Evolutionary conservation across 768 basidiomycete genomes (phyloP).

Genomic region (Neoboletus brunneissimus): DNA sequence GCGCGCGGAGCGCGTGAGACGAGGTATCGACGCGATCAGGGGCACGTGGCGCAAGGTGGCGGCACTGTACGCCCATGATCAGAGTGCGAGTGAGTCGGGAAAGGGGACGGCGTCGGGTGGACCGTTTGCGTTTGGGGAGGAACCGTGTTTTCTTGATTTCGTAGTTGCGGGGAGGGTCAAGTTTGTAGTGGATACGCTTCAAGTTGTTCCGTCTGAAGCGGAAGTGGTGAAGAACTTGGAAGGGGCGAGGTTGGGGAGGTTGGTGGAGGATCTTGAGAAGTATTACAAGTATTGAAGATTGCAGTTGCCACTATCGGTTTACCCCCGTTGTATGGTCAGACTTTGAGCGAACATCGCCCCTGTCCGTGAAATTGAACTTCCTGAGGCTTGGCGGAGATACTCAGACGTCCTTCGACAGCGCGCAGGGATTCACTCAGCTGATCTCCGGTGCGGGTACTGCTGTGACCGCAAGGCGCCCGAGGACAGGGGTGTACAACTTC

Average conservation of each 20-base stretch:
- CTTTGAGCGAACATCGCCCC: too few species aligned
- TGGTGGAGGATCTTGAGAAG: background rate
- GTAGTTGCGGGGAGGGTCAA: constrained; percentile 16
- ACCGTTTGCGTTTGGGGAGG: constrained; percentile 13
- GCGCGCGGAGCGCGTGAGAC: constrained; percentile 23
- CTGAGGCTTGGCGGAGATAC: too few species aligned
- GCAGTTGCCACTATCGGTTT: too few species aligned
- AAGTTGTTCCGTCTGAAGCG: constrained; percentile 8
- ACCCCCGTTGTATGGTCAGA: too few species aligned
- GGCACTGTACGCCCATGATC: constrained; percentile 7
- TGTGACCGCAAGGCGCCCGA: too few species aligned
- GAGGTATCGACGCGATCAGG: constrained; percentile 15
- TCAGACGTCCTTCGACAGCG: too few species aligned
- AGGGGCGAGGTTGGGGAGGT: background rate
- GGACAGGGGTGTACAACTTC: too few species aligned
- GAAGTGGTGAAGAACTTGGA: background rate
- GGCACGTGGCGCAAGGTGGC: constrained; percentile 28
- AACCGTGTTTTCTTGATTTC: constrained; percentile 22
- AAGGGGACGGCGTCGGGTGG: background rate
- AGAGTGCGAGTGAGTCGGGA: too few species aligned
- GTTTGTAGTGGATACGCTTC: constrained; percentile 14
- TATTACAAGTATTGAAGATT: background rate
- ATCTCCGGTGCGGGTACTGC: too few species aligned
- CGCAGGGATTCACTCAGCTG: too few species aligned
- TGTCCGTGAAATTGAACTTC: too few species aligned